Evolutionary conservation across 2,329 filamentous ascomycete genomes (phyloP), one percentile per base, ranked within the genome.

Genomic region (Monilinia fructigena): DNA sequence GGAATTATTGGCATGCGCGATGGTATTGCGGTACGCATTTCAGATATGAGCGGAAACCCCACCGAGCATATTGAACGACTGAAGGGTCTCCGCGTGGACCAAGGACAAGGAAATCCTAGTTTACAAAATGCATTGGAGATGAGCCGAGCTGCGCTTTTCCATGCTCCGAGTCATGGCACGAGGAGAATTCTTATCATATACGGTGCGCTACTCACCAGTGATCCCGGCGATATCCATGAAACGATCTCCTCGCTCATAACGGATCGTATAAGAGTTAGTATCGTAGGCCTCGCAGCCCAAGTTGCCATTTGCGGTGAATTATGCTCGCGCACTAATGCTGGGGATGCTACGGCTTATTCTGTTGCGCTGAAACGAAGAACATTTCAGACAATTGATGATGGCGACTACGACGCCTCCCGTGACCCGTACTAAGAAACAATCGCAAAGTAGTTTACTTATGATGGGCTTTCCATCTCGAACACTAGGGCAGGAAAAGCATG

Each of bases 401-500:
- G 88, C 88, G 23, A 87, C 90, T 58, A 98, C 95, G 0, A 97
- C 92, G 2, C 95, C 95, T 0, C 95, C 94, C 0, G 89, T 93
- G 23, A 91, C 93, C 16, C 86, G 91, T 65, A 86, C 88, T 3
- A 78, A 80, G 52, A 83, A 85, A 70, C 82, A 85, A 73, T 83
- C 81, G 68, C 82, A 82, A 11, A 83, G 86, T 1, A 87, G 85
- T 65, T 81, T 99, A 52, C 85, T 99, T 35, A 96, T 96, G 91
- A 99, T 99, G 94, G 95, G 95, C 5, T 99, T 99, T 75, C 95
- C 95, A 0, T 96, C 92, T 7, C 86, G 93, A 48, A 90, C 90
- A 2, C 86, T 95, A 6, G 91, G 92, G 83, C 87, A 2, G 82
- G 82, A 31, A 81, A 56, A 84, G 88, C 6, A 80, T 84, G 63